These are phyloP conservation scores for Tausonia pullulans DNA, from an alignment of 1,284 basidiomycete species.

Conservation along the genomic window DNA sequence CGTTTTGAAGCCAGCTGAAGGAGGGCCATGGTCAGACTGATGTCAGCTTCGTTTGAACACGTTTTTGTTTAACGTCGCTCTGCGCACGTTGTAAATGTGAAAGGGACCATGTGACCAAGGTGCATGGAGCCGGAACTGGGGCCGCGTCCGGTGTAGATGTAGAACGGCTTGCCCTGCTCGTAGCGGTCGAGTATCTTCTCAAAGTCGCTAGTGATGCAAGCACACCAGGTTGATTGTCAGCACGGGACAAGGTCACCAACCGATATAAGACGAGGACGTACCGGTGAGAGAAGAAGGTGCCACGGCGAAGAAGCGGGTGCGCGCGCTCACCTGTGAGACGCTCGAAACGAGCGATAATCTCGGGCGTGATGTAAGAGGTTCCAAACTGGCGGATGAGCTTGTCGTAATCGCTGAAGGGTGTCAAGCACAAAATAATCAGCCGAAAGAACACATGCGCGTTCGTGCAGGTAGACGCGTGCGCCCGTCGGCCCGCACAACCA, in stretches of 20 bases:
- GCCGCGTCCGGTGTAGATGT: conserved; percentile 93
- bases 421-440: background rate
- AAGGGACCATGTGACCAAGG: conserved; percentile 94
- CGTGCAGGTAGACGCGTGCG: too few species aligned
- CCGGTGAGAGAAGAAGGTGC: conserved; percentile 98
- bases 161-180: conserved; percentile 95
- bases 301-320: conserved; percentile 81
- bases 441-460: background rate
- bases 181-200: conserved; percentile 88
- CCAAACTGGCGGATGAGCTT: conserved; percentile 93
- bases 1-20: conserved; percentile 84
- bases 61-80: background rate
- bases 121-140: conserved; percentile 97
- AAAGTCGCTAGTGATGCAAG: conserved; percentile 55
- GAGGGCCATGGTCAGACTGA: background rate
- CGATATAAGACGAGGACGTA: conserved; percentile 32
- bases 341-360: conserved; percentile 81
- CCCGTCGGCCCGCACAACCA: too few species aligned
- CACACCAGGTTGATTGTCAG: background rate
- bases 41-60: background rate
- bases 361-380: conserved; percentile 65
- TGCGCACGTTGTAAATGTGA: conserved; percentile 85
- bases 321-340: conserved; percentile 77
- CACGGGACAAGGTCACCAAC: background rate
- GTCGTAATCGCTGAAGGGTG: conserved; percentile 65